Evolutionary conservation across 495 filamentous ascomycete species (phyloP).

Genomic region (Aspergillus cavernicola): DNA sequence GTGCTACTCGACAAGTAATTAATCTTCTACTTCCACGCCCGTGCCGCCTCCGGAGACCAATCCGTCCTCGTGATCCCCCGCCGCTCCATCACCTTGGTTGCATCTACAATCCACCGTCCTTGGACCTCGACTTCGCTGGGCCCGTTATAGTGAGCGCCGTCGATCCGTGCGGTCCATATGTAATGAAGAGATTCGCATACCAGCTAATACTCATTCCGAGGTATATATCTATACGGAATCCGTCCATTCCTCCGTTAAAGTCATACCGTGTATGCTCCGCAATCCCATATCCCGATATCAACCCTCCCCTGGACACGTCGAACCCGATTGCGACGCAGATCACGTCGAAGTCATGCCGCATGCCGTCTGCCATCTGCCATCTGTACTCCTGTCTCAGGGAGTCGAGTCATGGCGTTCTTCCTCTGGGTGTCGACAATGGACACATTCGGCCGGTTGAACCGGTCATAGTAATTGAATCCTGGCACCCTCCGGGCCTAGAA

Average conservation of each 20-base stretch:
- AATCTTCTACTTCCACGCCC: constrained; percentile 44
- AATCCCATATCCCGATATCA: constrained; percentile 37
- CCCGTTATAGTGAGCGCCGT: constrained; percentile 47
- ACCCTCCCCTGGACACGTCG: constrained; percentile 45
- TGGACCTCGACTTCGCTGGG: constrained; percentile 47
- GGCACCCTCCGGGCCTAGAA: constrained; percentile 55
- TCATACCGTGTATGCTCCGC: constrained; percentile 35
- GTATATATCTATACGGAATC: constrained; percentile 38
- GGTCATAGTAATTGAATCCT: constrained; percentile 56
- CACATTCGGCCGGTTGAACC: constrained; percentile 54
- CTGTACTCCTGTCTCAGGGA: constrained; percentile 44
- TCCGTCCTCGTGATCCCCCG: constrained; percentile 41
- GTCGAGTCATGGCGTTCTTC: constrained; percentile 41
- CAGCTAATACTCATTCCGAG: constrained; percentile 45
- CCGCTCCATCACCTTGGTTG: constrained; percentile 37
- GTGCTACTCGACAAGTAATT: constrained; percentile 37
- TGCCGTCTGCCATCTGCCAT: constrained; percentile 27
- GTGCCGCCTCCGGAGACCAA: constrained; percentile 41
- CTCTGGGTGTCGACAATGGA: constrained; percentile 47
- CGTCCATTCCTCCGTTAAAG: constrained; percentile 46
- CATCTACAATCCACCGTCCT: constrained; percentile 49
- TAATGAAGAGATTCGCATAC: constrained; percentile 54
- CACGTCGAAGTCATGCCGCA: constrained; percentile 45
- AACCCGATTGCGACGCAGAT: constrained; percentile 55
- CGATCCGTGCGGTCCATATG: constrained; percentile 49